phyloP scores from a whole-genome alignment of 768 basidiomycete genomes.

The Phlegmacium glaucopus region DNA sequence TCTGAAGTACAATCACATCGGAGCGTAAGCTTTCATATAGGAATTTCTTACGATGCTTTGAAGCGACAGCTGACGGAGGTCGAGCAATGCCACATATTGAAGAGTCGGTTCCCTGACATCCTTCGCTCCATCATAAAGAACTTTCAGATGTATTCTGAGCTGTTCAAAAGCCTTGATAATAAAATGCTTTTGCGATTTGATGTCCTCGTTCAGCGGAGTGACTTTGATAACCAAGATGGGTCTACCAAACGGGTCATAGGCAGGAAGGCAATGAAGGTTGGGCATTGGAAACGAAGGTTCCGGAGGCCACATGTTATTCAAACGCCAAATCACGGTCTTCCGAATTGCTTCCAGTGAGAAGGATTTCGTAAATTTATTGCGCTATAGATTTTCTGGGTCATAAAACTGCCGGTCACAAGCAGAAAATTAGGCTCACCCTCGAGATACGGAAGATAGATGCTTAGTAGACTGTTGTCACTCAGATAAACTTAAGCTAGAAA shows the following conservation, averaged over 20 bases:
- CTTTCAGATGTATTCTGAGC: conserved; percentile 53
- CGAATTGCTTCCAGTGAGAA: conserved; percentile 59
- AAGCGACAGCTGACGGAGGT: conserved; percentile 54
- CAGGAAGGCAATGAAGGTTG: conserved; percentile 53
- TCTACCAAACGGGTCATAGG: conserved; percentile 58
- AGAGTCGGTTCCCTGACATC: conserved; percentile 39
- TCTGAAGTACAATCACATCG: conserved; percentile 30
- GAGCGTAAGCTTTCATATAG: background rate
- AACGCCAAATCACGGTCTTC: conserved; percentile 55
- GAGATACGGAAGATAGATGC: conserved; percentile 59
- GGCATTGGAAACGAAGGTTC: conserved; percentile 25
- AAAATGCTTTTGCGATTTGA: conserved; percentile 36
- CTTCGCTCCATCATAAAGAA: conserved; percentile 36
- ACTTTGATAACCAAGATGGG: conserved; percentile 60
- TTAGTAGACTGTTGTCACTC: conserved; percentile 25
- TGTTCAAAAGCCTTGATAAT: conserved; percentile 52
- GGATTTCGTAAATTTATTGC: conserved; percentile 62
- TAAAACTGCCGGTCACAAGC: conserved; percentile 4
- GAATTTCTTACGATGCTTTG: conserved; percentile 49
- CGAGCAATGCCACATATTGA: conserved; percentile 68
- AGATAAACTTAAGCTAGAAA: conserved; percentile 7
- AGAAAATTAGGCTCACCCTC: conserved; percentile 41
- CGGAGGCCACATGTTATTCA: conserved; percentile 39
- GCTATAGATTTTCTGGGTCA: conserved; percentile 34
- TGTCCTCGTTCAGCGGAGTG: conserved; percentile 34